Conservation (phyloP, 495 filamentous ascomycete genomes). For the Xylona heveae region DNA sequence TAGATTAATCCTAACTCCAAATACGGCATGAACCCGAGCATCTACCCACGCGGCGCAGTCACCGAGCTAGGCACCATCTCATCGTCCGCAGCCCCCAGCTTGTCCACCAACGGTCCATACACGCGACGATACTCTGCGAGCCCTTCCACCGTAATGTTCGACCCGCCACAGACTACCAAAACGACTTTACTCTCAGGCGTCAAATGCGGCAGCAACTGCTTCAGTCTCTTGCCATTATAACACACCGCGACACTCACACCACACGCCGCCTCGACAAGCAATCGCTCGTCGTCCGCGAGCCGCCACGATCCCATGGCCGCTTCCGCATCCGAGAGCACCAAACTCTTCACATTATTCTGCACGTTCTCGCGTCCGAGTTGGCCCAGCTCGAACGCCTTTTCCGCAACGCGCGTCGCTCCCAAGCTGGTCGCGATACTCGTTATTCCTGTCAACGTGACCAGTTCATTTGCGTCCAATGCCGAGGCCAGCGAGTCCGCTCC, state of each 20-base stretch:
- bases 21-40: too few species aligned
- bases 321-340: conserved; percentile 57
- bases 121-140: conserved; percentile 37
- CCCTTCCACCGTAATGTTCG: conserved; percentile 46
- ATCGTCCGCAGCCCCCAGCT: conserved; percentile 1
- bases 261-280: conserved; percentile 67
- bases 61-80: conserved; percentile 2
- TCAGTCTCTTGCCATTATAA: conserved; percentile 35
- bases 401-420: conserved; percentile 52
- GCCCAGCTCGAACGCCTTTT: conserved; percentile 46
- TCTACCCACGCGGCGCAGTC: conserved; percentile 5
- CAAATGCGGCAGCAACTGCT: conserved; percentile 34
- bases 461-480: conserved; percentile 32
- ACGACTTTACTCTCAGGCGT: conserved; percentile 47
- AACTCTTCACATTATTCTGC: conserved; percentile 36
- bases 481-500: conserved; percentile 55
- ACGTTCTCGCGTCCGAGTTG: conserved; percentile 15
- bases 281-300: conserved; percentile 62
- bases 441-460: conserved; percentile 50
- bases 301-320: conserved; percentile 55
- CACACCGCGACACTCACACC: conserved; percentile 40
- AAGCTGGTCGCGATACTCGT: conserved; percentile 65
- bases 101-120: conserved; percentile 18
- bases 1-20: too few species aligned
- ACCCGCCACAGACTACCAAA: conserved; percentile 72